Conservation (phyloP, 2,329 filamentous ascomycete species). For the Colletotrichum costaricense region DNA sequence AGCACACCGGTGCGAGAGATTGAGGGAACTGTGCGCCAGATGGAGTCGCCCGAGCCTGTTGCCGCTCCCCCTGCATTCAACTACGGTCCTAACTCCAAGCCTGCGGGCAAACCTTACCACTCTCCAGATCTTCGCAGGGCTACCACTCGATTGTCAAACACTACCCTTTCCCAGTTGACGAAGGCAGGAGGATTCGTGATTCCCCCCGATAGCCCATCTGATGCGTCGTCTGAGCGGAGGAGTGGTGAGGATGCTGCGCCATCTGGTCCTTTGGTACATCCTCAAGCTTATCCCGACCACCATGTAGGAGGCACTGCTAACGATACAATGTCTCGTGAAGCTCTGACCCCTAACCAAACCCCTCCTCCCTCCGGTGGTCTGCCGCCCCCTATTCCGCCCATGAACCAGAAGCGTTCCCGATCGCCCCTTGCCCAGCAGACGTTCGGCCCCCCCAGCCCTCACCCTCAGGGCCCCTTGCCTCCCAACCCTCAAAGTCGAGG, state of each 20-base stretch:
- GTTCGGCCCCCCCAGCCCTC: conserved; percentile 45
- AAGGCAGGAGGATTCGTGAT: conserved; percentile 71
- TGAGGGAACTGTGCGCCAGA: conserved; percentile 60
- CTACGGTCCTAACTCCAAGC: conserved; percentile 78
- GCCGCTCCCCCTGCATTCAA: conserved; percentile 82
- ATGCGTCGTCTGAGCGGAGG: conserved; percentile 44
- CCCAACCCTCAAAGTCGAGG: conserved; percentile 40
- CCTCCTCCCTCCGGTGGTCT: conserved; percentile 50
- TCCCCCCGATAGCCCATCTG: conserved; percentile 47
- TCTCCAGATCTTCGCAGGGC: conserved; percentile 83
- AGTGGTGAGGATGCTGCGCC: conserved; percentile 47
- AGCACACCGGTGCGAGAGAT: conserved; percentile 61
- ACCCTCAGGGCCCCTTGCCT: conserved; percentile 45
- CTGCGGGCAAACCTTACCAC: conserved; percentile 76
- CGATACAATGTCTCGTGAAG: conserved; percentile 64
- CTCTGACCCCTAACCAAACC: conserved; percentile 52
- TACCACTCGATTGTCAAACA: conserved; percentile 84
- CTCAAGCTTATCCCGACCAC: conserved; percentile 55
- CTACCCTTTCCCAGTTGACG: conserved; percentile 83
- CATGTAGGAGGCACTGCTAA: conserved; percentile 64
- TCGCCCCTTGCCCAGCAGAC: conserved; percentile 56
- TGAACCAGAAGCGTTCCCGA: conserved; percentile 54
- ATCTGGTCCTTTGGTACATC: conserved; percentile 55
- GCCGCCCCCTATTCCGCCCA: conserved; percentile 53
- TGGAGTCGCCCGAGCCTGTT: conserved; percentile 80